These are phyloP conservation scores for apple (Malus domestica) DNA, from an alignment of 306 rosid species.

Conservation along the genomic window ASM211411v1 NC_041797.1:5159001-5159500, in stretches of 20 bases:
- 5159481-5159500: not conserved
- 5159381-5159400: not conserved
- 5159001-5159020: constrained; percentile 67
- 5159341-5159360: constrained; percentile 23
- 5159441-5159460: not conserved
- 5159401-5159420: not conserved
- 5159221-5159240: constrained; percentile 49
- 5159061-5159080: constrained; percentile 70
- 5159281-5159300: constrained; percentile 85
- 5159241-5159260: constrained; percentile 85
- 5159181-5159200: constrained; percentile 68
- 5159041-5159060: constrained; percentile 73
- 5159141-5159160: constrained; percentile 84
- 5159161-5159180: constrained; percentile 97
- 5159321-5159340: constrained; percentile 95
- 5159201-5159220: constrained; percentile 87
- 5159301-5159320: constrained; percentile 96
- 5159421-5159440: not conserved
- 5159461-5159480: not conserved
- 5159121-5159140: constrained; percentile 83
- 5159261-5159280: constrained; percentile 76
- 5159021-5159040: constrained; percentile 87
- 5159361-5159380: constrained; percentile 3
- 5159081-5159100: constrained; percentile 49
- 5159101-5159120: constrained; percentile 69